Conservation (phyloP, 2,329 filamentous ascomycete species). For the Sarocladium oryzae region DNA sequence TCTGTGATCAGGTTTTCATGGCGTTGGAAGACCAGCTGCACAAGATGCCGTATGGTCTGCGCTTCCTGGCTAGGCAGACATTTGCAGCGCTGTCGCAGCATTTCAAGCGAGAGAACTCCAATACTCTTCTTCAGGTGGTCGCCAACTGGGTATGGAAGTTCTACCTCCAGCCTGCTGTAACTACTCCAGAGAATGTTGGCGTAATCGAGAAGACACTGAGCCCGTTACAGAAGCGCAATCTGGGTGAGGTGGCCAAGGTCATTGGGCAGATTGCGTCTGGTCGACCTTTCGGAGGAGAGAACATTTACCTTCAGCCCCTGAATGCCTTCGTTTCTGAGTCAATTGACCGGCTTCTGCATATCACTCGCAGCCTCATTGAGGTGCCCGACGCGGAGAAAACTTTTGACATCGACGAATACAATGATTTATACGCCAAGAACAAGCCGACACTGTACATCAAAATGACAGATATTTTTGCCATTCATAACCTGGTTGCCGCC, state of each 20-base stretch:
- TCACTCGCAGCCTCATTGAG: constrained; percentile 71
- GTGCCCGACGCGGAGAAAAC: constrained; percentile 83
- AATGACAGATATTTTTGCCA: constrained; percentile 93
- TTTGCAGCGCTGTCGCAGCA: constrained; percentile 70
- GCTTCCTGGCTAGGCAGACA: constrained; percentile 80
- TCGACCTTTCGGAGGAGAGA: constrained; percentile 84
- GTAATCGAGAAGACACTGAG: constrained; percentile 85
- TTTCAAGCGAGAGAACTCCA: constrained; percentile 74
- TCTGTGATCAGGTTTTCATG: constrained; percentile 83
- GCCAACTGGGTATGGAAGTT: constrained; percentile 91
- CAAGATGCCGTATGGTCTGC: constrained; percentile 86
- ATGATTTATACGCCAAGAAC: constrained; percentile 91
- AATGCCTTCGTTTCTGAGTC: constrained; percentile 88
- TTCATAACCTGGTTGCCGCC: constrained; percentile 78
- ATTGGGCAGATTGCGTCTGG: constrained; percentile 84
- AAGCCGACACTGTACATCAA: constrained; percentile 99
- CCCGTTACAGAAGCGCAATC: constrained; percentile 86
- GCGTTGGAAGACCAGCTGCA: constrained; percentile 76
- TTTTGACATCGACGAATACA: constrained; percentile 98
- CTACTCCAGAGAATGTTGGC: constrained; percentile 87
- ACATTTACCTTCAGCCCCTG: constrained; percentile 89
- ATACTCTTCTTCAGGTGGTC: constrained; percentile 73
- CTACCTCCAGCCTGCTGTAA: constrained; percentile 83
- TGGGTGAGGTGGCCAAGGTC: constrained; percentile 86
- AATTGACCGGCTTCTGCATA: constrained; percentile 68